phyloP scores from a whole-genome alignment of 768 basidiomycete genomes.

The Rhodocollybia butyracea region DNA sequence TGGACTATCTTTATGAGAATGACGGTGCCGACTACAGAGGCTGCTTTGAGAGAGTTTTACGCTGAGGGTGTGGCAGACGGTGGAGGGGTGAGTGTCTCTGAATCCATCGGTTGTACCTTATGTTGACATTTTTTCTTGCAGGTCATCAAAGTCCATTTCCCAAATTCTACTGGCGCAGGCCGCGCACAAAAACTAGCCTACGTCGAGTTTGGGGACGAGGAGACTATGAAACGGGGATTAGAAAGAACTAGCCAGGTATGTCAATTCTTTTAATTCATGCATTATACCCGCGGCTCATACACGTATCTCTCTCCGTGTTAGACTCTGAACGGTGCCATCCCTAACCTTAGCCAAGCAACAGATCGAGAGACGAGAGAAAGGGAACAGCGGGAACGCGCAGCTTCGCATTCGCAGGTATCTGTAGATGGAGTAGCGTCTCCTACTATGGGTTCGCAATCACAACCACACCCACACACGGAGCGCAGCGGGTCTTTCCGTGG shows the following conservation, averaged over 20 bases:
- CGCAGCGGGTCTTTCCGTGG: slow-evolving; percentile 37
- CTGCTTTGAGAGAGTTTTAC: slow-evolving; percentile 74
- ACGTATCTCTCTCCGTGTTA: slow-evolving; percentile 29
- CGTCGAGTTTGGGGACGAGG: slow-evolving; percentile 89
- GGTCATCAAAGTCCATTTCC: slow-evolving; percentile 70
- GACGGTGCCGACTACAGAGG: slow-evolving; percentile 47
- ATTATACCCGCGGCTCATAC: slow-evolving; percentile 14
- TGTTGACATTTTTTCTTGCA: slow-evolving; percentile 22
- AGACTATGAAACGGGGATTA: slow-evolving; percentile 57
- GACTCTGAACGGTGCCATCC: slow-evolving; percentile 66
- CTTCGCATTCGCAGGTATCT: slow-evolving; percentile 13
- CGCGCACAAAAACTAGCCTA: slow-evolving; percentile 67
- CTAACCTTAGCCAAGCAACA: slow-evolving; percentile 56
- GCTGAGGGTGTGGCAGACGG: slow-evolving; percentile 51
- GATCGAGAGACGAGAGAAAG: slow-evolving; percentile 38
- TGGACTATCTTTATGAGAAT: slow-evolving; percentile 86
- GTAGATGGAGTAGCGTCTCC: slow-evolving; percentile 19
- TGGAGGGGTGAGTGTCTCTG: slow-evolving; percentile 47
- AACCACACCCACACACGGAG: background rate
- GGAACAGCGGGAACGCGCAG: slow-evolving; percentile 10
- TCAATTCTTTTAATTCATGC: background rate
- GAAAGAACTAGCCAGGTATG: slow-evolving; percentile 67
- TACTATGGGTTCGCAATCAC: too few relatives aligned
- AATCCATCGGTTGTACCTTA: background rate
- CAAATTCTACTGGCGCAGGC: slow-evolving; percentile 38